Percentiles rank a stretch among this genome's conserved stretches.
These are phyloP conservation scores for Mycosphaerella sp. DNA, from an alignment of 2,329 filamentous ascomycete species.

Conservation along the genomic window DNA sequence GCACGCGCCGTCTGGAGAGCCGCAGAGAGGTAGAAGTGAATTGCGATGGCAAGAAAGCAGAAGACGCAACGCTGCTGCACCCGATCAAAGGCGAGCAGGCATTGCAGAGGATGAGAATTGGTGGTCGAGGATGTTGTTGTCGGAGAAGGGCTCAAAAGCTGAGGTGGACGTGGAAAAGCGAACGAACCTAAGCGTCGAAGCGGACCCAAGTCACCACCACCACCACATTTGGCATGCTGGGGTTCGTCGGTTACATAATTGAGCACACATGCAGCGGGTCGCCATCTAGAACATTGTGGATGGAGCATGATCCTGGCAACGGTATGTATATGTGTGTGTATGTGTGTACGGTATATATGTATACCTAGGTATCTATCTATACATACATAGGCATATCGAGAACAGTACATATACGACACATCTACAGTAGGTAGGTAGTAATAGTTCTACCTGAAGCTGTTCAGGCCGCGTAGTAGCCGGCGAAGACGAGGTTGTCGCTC, in stretches of 20 bases:
- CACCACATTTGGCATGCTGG: neutral
- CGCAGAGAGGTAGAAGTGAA: conserved; percentile 11
- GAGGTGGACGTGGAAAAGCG: neutral
- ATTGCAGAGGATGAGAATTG: conserved; percentile 13
- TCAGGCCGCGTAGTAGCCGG: no score
- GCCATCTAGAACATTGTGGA: neutral
- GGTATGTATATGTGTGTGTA: neutral
- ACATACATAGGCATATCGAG: no score
- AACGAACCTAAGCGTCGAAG: no score
- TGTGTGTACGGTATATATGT: no score
- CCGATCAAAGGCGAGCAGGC: conserved; percentile 22
- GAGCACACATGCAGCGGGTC: neutral
- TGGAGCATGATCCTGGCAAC: neutral
- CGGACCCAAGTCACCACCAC: neutral
- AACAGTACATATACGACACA: no score
- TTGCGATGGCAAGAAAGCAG: conserved; percentile 11
- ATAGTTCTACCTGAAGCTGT: no score
- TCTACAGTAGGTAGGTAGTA: no score
- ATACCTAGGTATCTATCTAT: no score
- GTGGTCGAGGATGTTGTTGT: conserved; percentile 13
- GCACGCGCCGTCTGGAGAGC: neutral
- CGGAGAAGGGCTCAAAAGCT: neutral
- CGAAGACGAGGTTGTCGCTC: no score
- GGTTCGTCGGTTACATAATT: neutral
- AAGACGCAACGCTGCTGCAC: conserved; percentile 19